phyloP scores from a whole-genome alignment of 1,284 basidiomycete species.

The Fomitopsis palustris region DNA sequence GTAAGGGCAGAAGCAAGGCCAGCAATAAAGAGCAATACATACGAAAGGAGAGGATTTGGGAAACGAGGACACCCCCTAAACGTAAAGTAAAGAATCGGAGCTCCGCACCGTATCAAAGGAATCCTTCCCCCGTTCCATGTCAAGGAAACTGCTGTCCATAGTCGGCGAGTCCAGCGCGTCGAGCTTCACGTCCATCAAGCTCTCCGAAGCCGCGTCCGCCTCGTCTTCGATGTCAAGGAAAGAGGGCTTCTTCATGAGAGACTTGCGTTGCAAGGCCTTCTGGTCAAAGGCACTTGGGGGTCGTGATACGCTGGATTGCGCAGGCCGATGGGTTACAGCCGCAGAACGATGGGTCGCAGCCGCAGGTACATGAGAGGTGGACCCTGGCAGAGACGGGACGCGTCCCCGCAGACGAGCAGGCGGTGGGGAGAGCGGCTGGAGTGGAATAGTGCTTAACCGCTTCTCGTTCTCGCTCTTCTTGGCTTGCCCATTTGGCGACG shows the following conservation, averaged over 20 bases:
- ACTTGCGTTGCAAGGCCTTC: slow-evolving; percentile 24
- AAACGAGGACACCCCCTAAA: slow-evolving; percentile 14
- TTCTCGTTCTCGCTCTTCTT: slow-evolving; percentile 17
- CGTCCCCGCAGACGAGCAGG: slow-evolving; percentile 21
- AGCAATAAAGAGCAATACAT: slow-evolving; percentile 26
- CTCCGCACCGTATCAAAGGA: slow-evolving; percentile 61
- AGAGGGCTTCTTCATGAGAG: slow-evolving; percentile 61
- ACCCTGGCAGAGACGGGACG: slow-evolving; percentile 5
- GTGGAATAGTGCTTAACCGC: slow-evolving; percentile 29
- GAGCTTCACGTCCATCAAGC: slow-evolving; percentile 15
- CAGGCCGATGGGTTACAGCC: slow-evolving; percentile 5
- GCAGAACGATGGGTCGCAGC: slow-evolving; percentile 1
- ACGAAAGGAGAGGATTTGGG: slow-evolving; percentile 12
- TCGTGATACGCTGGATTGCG: slow-evolving; percentile 8
- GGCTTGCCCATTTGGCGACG: slow-evolving; percentile 15
- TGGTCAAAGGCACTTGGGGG: slow-evolving; percentile 28
- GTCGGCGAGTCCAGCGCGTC: slow-evolving; percentile 17
- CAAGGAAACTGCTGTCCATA: slow-evolving; percentile 56
- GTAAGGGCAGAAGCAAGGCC: slow-evolving; percentile 12
- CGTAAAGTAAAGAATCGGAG: slow-evolving; percentile 28
- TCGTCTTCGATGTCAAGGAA: slow-evolving; percentile 67
- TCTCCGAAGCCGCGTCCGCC: slow-evolving; percentile 31
- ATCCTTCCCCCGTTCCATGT: slow-evolving; percentile 50
- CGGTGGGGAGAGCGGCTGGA: slow-evolving; percentile 36
- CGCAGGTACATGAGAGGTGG: too few species aligned